Percentiles rank a stretch among this genome's conserved stretches.
Conservation (phyloP, 768 basidiomycete genomes). For the Lentinula boryana region DNA sequence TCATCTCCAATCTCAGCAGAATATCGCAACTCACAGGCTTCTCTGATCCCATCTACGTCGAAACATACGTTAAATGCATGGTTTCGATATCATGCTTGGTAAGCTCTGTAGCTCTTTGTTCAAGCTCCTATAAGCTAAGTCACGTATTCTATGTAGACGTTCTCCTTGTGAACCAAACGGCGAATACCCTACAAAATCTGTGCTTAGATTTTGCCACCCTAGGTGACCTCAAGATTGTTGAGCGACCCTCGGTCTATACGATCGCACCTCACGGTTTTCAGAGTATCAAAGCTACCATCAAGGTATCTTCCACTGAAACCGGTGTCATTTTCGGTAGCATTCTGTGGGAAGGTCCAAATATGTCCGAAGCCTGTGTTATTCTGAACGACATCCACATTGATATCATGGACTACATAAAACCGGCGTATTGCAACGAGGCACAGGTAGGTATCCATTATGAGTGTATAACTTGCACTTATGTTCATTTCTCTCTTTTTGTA, state of each 20-base stretch:
- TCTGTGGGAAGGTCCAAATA: constrained; percentile 87
- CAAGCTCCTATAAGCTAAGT: background rate
- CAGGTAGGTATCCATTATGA: constrained; percentile 45
- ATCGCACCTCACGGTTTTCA: constrained; percentile 97
- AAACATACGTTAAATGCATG: constrained; percentile 98
- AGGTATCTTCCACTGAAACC: constrained; percentile 97
- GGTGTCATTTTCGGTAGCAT: constrained; percentile 98
- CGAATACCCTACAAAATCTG: constrained; percentile 91
- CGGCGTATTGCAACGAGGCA: constrained; percentile 91
- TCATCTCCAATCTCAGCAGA: constrained; percentile 88
- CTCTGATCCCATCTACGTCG: constrained; percentile 97
- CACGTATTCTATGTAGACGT: constrained; percentile 52
- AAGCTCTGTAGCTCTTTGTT: constrained; percentile 9
- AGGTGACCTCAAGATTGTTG: constrained; percentile 95
- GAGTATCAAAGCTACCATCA: constrained; percentile 97
- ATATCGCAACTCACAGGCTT: constrained; percentile 98
- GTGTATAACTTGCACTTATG: too few species aligned
- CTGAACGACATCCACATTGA: constrained; percentile 97
- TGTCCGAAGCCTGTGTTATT: constrained; percentile 88
- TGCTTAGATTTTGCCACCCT: constrained; percentile 97
- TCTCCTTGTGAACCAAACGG: constrained; percentile 92
- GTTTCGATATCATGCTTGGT: constrained; percentile 95
- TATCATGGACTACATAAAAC: constrained; percentile 98
- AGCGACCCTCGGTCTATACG: constrained; percentile 90
- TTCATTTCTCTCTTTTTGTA: constrained; percentile 20